Percentiles rank a stretch among this genome's conserved stretches.
phyloP scores from a whole-genome alignment of 495 filamentous ascomycete genomes.

The Podospora anserina region DNA sequence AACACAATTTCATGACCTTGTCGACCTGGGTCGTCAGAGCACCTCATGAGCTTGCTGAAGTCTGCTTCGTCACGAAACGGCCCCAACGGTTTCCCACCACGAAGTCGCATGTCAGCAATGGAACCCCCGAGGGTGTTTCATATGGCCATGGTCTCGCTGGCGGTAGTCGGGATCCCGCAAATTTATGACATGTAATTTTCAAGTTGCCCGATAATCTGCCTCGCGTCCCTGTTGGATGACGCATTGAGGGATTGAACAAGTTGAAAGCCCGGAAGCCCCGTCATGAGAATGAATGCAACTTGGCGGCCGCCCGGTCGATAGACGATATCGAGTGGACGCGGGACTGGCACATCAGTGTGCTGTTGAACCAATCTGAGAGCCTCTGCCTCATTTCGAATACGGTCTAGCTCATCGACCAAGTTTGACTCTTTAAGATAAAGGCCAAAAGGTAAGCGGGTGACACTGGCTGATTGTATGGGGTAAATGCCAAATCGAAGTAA shows the following conservation, averaged over 20 bases:
- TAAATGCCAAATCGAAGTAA: conserved; percentile 1
- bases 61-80: conserved; percentile 34
- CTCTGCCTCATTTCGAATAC: conserved; percentile 30
- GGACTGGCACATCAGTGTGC: conserved; percentile 31
- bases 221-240: conserved; percentile 24
- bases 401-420: conserved; percentile 15
- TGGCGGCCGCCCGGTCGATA: too few relatives aligned
- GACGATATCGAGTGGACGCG: conserved; percentile 26
- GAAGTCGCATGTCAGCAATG: conserved; percentile 28
- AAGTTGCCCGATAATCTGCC: conserved; percentile 26
- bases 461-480: neutral
- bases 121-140: conserved; percentile 31
- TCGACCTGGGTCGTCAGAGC: conserved; percentile 29
- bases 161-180: conserved; percentile 23
- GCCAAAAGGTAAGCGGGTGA: neutral
- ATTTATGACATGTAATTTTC: conserved; percentile 31
- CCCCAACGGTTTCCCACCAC: conserved; percentile 24
- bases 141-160: conserved; percentile 20
- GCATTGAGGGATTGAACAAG: conserved; percentile 24
- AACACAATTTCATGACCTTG: conserved; percentile 40
- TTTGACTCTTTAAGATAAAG: conserved; percentile 27
- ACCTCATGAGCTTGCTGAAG: conserved; percentile 32
- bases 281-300: conserved; percentile 24
- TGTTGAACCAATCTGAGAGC: conserved; percentile 28
- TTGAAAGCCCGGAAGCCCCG: conserved; percentile 25